A percentile compares a stretch with the other conserved stretches of the same genome.
Conservation (phyloP, 2,329 filamentous ascomycete species). For the Lasiodiplodia citricola region DNA sequence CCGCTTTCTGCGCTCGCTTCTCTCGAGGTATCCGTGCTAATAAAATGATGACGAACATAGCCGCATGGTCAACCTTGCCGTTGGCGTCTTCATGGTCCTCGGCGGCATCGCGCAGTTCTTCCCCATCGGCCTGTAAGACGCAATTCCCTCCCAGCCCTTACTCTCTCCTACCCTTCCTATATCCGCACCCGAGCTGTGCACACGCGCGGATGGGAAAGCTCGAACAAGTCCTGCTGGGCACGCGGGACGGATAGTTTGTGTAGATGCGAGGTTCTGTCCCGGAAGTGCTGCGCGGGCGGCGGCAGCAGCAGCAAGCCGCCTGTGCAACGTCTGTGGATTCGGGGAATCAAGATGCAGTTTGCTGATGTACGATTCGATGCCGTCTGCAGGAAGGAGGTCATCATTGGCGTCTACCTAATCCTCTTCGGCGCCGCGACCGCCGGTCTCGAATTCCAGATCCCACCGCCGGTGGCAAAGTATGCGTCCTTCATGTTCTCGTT, state of each 20-base stretch:
- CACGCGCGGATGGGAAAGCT: slow-evolving; percentile 31
- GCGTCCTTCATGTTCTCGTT: slow-evolving; percentile 98
- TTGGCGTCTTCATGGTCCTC: slow-evolving; percentile 84
- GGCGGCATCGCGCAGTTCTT: slow-evolving; percentile 81
- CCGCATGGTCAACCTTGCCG: slow-evolving; percentile 90
- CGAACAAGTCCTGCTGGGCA: neutral
- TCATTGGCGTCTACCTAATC: slow-evolving; percentile 86
- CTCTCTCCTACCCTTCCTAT: neutral
- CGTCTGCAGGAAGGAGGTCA: slow-evolving; percentile 66
- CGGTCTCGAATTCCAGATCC: slow-evolving; percentile 81
- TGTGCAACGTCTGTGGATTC: neutral
- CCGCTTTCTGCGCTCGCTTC: neutral
- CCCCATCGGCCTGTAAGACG: slow-evolving; percentile 48
- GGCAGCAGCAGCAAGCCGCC: too few relatives aligned
- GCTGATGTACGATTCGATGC: neutral
- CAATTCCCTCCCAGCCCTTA: slow-evolving; percentile 39
- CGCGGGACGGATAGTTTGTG: neutral
- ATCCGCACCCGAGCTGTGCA: neutral
- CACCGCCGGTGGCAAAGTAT: slow-evolving; percentile 89
- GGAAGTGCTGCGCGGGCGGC: neutral
- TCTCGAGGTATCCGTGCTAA: slow-evolving; percentile 10
- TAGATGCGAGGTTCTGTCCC: too few relatives aligned
- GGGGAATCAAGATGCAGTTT: neutral
- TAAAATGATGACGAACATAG: slow-evolving; percentile 54
- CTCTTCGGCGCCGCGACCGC: slow-evolving; percentile 73